Evolutionary conservation across 495 filamentous ascomycete genomes (phyloP).

Genomic region (Penicillium cinerascens): DNA sequence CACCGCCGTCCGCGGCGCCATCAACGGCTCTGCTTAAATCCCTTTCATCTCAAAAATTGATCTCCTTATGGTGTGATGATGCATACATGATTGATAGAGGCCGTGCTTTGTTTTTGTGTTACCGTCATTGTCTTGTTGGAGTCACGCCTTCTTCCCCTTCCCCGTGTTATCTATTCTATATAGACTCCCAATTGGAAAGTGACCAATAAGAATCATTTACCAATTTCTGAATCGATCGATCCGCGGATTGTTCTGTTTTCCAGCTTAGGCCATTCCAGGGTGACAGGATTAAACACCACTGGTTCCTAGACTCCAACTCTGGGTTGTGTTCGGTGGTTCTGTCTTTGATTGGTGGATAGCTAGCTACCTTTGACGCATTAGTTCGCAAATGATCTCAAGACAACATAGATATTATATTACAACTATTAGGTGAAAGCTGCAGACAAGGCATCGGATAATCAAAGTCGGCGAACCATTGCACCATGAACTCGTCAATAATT

Average conservation of each 20-base stretch:
- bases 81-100: slow-evolving; percentile 35
- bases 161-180: slow-evolving; percentile 17
- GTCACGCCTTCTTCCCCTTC: slow-evolving; percentile 13
- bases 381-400: too few species aligned
- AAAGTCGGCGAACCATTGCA: slow-evolving; percentile 8
- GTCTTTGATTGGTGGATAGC: too few species aligned
- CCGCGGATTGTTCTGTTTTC: not conserved
- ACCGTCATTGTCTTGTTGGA: slow-evolving; percentile 20
- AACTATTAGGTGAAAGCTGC: slow-evolving; percentile 18
- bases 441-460: slow-evolving; percentile 4
- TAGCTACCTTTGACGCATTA: too few species aligned
- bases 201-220: slow-evolving; percentile 18
- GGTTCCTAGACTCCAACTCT: too few species aligned
- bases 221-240: not conserved
- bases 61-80: slow-evolving; percentile 33
- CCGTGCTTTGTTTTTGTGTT: slow-evolving; percentile 19
- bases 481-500: slow-evolving; percentile 16
- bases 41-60: slow-evolving; percentile 17
- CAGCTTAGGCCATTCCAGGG: not conserved
- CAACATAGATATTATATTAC: slow-evolving; percentile 26
- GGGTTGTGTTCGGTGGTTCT: too few species aligned
- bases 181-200: slow-evolving; percentile 22
- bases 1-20: slow-evolving; percentile 71
- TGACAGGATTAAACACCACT: not conserved
- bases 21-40: slow-evolving; percentile 47